Percentiles rank a stretch among this genome's conserved stretches.
Evolutionary conservation across 805 yeast species (phyloP).

Genomic region (Sugiyamaella floridensis): DNA sequence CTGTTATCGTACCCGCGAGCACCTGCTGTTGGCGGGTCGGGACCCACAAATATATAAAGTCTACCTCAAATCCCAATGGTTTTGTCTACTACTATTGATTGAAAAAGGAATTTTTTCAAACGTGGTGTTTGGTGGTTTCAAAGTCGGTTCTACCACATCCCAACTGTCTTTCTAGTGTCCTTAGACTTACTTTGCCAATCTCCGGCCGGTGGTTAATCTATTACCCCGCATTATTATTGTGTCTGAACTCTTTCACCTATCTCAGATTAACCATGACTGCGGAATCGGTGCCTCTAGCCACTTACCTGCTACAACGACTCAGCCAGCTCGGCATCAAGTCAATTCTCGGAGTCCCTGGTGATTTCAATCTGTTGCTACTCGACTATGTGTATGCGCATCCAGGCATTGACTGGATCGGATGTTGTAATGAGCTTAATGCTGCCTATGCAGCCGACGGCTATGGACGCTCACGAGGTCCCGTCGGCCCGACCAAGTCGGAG

Average conservation of each 20-base stretch:
- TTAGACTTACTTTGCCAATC: not conserved
- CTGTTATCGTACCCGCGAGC: not conserved
- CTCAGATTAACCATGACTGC: slow-evolving; percentile 7
- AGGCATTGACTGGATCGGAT: slow-evolving; percentile 65
- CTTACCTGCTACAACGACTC: slow-evolving; percentile 31
- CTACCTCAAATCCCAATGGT: not conserved
- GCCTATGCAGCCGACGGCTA: slow-evolving; percentile 92
- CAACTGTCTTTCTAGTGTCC: too few relatives aligned
- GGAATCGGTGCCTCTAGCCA: slow-evolving; percentile 20
- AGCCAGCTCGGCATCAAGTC: slow-evolving; percentile 30
- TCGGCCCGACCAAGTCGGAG: not conserved
- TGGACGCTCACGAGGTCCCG: slow-evolving; percentile 44
- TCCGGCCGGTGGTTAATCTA: too few relatives aligned
- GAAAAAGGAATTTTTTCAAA: not conserved
- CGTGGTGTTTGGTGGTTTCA: not conserved
- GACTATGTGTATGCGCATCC: slow-evolving; percentile 35
- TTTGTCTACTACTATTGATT: not conserved
- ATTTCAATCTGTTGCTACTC: slow-evolving; percentile 37
- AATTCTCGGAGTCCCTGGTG: slow-evolving; percentile 41
- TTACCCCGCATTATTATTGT: too few relatives aligned
- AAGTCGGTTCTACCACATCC: too few relatives aligned
- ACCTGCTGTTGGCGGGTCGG: not conserved
- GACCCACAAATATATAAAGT: not conserved
- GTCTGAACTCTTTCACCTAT: not conserved
- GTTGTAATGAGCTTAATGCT: slow-evolving; percentile 82